Evolutionary conservation across 1,284 basidiomycete species (phyloP), one percentile per base, ranked within the genome.

Genomic region (Sphagnurus paluster): DNA sequence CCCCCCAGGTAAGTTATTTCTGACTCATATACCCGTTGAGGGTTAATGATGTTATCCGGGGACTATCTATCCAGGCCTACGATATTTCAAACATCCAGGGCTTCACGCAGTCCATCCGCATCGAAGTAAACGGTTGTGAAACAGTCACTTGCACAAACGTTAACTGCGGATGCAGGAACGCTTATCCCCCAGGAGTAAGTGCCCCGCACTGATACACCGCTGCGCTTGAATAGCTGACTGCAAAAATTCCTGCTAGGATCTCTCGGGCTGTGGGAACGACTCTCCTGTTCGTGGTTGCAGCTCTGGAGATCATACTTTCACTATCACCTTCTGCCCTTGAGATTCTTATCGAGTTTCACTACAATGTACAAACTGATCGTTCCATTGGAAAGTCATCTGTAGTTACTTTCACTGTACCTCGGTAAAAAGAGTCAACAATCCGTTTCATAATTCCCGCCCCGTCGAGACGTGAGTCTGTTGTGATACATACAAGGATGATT

Each of bases 41-140:
- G 10, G 16, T 13, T 17, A 26, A 8, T 41, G 16, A 29, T 5
- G 14, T 34, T 21, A 38, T n/a, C n/a, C n/a, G n/a, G n/a, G n/a
- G n/a, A n/a, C n/a, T 20, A 24, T 16, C 35, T 4, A 19, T n/a
- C 13, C 43, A 68, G 57, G 63, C 67, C 24, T 72, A 72, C 46
- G 69, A 72, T 43, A 69, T 72, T 17, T 71, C 69, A 25, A 72
- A 72, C 51, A 71, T 71, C 35, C 44, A 63, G 56, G 70, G 69
- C 4, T 72, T 70, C 56, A 71, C 69, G 9, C 69, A 70, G 51
- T 67, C 66, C 16, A 63, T 70, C 19, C 44, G 54, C 20, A 65
- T 71, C 37, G 59, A 53, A 29, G 68, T 68, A 1, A 61, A 56
- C 23, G 68, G 67, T 3, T 69, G 70, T 50, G 61, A 67, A 17